A percentile compares a stretch with the other conserved stretches of the same genome.
These are phyloP conservation scores for Plasmodium adleri DNA, from an alignment of 169 alveolate species.

Conservation along the genomic window DNA sequence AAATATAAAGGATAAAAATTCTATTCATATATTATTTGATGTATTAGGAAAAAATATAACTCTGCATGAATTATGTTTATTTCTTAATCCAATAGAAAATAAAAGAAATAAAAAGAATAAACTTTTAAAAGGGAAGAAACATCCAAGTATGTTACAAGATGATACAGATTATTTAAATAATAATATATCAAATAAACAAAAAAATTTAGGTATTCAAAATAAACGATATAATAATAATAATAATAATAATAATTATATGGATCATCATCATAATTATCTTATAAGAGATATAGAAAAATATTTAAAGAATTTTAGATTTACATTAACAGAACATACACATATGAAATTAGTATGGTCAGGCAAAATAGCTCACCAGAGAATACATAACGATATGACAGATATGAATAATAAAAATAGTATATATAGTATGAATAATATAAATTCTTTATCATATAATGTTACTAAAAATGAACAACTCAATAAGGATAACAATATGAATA, in stretches of 20 bases:
- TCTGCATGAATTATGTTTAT: conserved; percentile 54
- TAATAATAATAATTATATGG: not conserved
- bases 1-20: conserved; percentile 47
- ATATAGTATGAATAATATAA: no score
- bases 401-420: not conserved
- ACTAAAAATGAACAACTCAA: not conserved
- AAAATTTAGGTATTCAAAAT: conserved; percentile 13
- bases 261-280: not conserved
- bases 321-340: conserved; percentile 62
- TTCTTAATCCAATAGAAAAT: conserved; percentile 51
- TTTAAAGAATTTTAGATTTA: conserved; percentile 54
- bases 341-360: conserved; percentile 76
- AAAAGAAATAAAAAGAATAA: conserved; percentile 3
- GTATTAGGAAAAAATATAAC: conserved; percentile 64
- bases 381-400: conserved; percentile 19
- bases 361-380: conserved; percentile 55
- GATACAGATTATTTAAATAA: no score
- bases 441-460: no score
- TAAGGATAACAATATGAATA: not conserved
- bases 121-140: no score
- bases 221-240: not conserved
- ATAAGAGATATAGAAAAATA: conserved; percentile 25
- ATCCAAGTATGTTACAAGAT: no score
- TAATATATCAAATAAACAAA: conserved; percentile 11
- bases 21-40: conserved; percentile 46